Percentiles rank a stretch among this genome's conserved stretches.
Conservation (phyloP, 106 monocot species). For the Dendrobium huoshanense region DNA sequence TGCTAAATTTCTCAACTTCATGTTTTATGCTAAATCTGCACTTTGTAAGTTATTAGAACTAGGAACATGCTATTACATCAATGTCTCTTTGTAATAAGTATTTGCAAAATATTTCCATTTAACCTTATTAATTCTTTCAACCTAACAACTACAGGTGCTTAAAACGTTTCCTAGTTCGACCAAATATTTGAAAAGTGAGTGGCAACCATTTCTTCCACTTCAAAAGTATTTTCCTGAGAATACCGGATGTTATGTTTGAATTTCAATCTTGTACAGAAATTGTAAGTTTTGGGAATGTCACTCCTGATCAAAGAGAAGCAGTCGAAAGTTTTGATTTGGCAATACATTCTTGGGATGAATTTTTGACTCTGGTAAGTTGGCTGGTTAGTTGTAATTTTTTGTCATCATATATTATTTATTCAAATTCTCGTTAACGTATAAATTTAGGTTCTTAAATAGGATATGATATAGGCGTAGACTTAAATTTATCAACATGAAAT, state of each 20-base stretch:
- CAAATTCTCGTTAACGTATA: background rate
- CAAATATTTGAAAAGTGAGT: conserved; percentile 76
- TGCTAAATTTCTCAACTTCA: background rate
- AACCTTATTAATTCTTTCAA: background rate
- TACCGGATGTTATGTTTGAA: background rate
- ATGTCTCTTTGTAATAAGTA: background rate
- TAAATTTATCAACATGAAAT: too few relatives aligned
- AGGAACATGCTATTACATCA: background rate
- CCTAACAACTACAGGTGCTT: conserved; percentile 29
- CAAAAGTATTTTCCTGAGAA: conserved; percentile 2
- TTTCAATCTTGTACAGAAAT: conserved; percentile 34
- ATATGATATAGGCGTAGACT: too few relatives aligned
- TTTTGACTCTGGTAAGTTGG: conserved; percentile 58
- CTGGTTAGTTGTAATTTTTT: background rate
- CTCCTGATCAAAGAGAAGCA: conserved; percentile 50
- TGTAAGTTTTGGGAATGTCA: conserved; percentile 85
- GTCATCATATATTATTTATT: background rate
- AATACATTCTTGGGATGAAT: conserved; percentile 84
- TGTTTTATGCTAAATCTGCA: background rate
- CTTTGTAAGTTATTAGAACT: background rate
- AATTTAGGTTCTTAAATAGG: too few relatives aligned
- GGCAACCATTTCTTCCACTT: background rate
- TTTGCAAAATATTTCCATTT: background rate
- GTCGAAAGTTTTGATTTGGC: conserved; percentile 60
- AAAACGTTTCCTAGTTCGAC: conserved; percentile 59